Conservation (phyloP, 2,329 filamentous ascomycete genomes). For the Talaromyces piceae region DNA sequence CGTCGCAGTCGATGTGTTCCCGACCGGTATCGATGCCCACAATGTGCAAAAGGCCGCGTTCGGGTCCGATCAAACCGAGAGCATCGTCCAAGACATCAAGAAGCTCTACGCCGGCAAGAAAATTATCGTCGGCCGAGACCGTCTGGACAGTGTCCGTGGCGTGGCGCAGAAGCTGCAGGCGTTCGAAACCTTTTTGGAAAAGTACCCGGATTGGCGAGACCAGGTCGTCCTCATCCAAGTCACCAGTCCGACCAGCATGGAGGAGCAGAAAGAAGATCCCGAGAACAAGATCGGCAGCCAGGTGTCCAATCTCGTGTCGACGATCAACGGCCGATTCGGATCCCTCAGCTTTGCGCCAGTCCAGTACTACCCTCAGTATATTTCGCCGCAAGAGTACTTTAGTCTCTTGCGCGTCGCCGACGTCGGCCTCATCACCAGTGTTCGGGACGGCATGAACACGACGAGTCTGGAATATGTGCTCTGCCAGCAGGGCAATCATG, state of each 20-base stretch:
- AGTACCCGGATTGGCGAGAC: constrained; percentile 85
- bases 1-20: constrained; percentile 86
- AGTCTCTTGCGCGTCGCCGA: constrained; percentile 85
- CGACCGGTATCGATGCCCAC: constrained; percentile 86
- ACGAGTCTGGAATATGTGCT: constrained; percentile 92
- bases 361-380: constrained; percentile 89
- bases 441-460: constrained; percentile 96
- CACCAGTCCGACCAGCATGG: constrained; percentile 75
- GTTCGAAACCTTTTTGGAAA: constrained; percentile 84
- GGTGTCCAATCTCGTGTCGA: constrained; percentile 82
- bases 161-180: constrained; percentile 95
- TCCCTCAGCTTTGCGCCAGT: constrained; percentile 84
- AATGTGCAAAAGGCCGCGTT: constrained; percentile 71
- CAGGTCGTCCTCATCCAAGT: constrained; percentile 93
- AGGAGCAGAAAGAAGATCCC: constrained; percentile 67
- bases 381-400: constrained; percentile 86
- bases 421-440: constrained; percentile 88
- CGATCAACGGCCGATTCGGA: constrained; percentile 86
- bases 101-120: constrained; percentile 82
- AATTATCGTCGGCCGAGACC: constrained; percentile 88
- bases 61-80: constrained; percentile 59
- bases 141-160: constrained; percentile 85
- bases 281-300: constrained; percentile 78
- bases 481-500: constrained; percentile 78
- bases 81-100: constrained; percentile 64